Conservation (phyloP, 2,329 filamentous ascomycete species). For the Talaromyces marneffei region DNA sequence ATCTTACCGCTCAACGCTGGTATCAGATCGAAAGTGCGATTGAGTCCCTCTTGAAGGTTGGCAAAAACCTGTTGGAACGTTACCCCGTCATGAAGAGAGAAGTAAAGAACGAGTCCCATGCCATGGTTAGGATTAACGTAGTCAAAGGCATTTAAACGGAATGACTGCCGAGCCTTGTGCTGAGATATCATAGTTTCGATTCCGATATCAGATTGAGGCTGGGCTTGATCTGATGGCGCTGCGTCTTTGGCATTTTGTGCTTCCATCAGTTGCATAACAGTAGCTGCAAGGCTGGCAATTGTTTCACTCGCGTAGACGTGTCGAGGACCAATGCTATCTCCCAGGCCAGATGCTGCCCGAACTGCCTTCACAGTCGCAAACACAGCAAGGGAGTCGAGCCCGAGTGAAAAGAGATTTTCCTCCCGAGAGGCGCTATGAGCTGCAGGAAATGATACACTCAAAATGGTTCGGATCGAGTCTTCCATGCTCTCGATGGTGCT, state of each 20-base stretch:
- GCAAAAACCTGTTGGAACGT: neutral
- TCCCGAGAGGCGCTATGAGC: neutral
- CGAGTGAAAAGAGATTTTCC: neutral
- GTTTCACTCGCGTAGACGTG: conserved; percentile 4
- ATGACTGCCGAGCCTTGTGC: conserved; percentile 1
- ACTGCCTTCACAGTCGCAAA: conserved; percentile 3
- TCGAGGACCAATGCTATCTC: neutral
- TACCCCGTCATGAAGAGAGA: neutral
- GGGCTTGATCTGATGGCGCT: neutral
- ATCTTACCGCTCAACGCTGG: conserved; percentile 6
- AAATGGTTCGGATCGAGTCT: neutral
- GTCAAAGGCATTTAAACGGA: conserved; percentile 5
- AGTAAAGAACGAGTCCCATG: conserved; percentile 8
- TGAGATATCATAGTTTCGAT: neutral
- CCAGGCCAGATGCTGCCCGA: neutral
- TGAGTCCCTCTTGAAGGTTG: conserved; percentile 8
- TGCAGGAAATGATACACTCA: neutral
- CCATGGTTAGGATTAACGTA: conserved; percentile 9
- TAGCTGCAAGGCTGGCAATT: neutral
- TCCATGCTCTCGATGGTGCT: neutral
- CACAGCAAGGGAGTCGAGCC: conserved; percentile 5
- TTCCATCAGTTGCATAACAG: neutral
- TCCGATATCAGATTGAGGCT: neutral
- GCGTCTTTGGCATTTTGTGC: neutral
- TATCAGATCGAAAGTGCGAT: conserved; percentile 9